phyloP scores from a whole-genome alignment of 768 basidiomycete species.

The Russula olivacea region DNA sequence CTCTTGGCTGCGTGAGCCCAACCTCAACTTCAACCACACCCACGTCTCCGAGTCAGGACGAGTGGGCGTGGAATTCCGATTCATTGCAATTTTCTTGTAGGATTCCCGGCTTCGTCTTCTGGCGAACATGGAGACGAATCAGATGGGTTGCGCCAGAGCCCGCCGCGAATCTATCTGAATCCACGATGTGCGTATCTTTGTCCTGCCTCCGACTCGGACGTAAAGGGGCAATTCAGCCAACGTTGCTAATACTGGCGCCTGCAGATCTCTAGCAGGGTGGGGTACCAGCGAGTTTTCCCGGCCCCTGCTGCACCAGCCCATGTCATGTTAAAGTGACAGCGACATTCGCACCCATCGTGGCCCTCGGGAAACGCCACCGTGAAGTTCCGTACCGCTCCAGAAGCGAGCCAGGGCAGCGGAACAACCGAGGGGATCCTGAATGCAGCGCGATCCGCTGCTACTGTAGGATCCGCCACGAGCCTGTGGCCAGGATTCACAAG shows the following conservation, averaged over 20 bases:
- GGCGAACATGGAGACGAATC: too few relatives aligned
- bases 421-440: too few relatives aligned
- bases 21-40: too few relatives aligned
- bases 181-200: background rate
- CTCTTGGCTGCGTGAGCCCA: too few relatives aligned
- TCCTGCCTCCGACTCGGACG: background rate
- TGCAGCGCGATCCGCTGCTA: too few relatives aligned
- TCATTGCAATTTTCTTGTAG: background rate
- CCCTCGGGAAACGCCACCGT: background rate
- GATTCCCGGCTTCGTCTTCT: background rate
- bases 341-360: background rate
- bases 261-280: background rate
- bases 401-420: background rate
- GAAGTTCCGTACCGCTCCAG: background rate
- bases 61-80: background rate
- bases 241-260: background rate
- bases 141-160: too few relatives aligned
- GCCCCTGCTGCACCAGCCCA: background rate
- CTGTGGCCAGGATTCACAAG: too few relatives aligned
- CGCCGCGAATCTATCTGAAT: too few relatives aligned
- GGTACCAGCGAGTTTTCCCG: too few relatives aligned
- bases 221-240: background rate
- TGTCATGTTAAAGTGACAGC: background rate
- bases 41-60: background rate
- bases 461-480: background rate